phyloP scores from a whole-genome alignment of 805 yeast species.

The Candida manassasensis region DNA sequence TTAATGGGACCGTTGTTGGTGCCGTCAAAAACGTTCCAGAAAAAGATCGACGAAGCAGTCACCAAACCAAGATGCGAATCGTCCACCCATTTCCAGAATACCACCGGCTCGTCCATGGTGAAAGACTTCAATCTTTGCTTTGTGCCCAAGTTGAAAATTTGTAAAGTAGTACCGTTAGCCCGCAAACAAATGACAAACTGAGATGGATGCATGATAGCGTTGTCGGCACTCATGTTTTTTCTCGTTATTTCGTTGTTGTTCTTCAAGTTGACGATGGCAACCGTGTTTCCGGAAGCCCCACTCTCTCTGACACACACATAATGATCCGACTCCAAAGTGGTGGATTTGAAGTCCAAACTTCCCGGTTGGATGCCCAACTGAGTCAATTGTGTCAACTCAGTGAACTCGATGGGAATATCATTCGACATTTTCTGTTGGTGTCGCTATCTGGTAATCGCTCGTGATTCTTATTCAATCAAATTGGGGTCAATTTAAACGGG shows the following conservation, averaged over 20 bases:
- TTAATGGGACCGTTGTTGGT: constrained; percentile 73
- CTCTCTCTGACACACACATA: constrained; percentile 78
- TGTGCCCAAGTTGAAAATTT: constrained; percentile 82
- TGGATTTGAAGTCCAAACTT: constrained; percentile 85
- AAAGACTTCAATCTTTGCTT: constrained; percentile 87
- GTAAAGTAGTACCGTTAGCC: constrained; percentile 95
- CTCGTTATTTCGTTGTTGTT: constrained; percentile 76
- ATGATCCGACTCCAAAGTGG: constrained; percentile 90
- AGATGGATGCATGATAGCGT: constrained; percentile 94
- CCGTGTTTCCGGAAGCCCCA: constrained; percentile 68
- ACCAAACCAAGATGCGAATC: constrained; percentile 74
- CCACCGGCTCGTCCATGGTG: constrained; percentile 81
- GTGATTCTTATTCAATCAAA: constrained; percentile 1
- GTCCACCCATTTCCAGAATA: constrained; percentile 93
- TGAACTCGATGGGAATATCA: constrained; percentile 94
- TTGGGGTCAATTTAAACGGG: constrained; percentile 1
- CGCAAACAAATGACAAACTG: constrained; percentile 86
- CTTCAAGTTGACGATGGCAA: constrained; percentile 83
- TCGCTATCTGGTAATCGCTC: neutral
- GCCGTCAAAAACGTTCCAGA: constrained; percentile 82
- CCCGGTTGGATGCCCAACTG: constrained; percentile 79
- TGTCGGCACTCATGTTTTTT: constrained; percentile 95
- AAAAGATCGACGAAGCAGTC: constrained; percentile 68
- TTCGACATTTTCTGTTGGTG: constrained; percentile 14
- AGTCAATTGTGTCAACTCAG: constrained; percentile 88